Percentiles rank a stretch among this genome's conserved stretches.
Conservation (phyloP, 1,284 basidiomycete species). For the Marasmius fiardii region DNA sequence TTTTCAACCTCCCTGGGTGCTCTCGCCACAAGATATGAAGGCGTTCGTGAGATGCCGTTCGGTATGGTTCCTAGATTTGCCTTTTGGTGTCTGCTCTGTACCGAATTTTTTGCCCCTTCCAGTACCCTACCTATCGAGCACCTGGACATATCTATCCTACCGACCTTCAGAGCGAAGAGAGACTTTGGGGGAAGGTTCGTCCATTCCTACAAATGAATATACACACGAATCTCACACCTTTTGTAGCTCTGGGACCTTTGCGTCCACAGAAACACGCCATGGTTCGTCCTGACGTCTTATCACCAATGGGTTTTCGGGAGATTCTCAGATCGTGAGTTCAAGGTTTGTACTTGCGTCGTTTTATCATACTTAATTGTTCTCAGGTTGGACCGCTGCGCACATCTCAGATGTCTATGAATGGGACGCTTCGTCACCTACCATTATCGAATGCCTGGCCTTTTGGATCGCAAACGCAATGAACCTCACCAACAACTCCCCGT, state of each 20-base stretch:
- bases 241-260: constrained; percentile 67
- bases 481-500: constrained; percentile 30
- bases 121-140: constrained; percentile 37
- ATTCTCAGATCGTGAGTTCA: constrained; percentile 52
- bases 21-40: constrained; percentile 52
- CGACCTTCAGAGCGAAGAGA: constrained; percentile 36
- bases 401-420: constrained; percentile 41
- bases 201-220: constrained; percentile 6
- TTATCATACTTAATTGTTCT: background rate
- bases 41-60: constrained; percentile 45
- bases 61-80: constrained; percentile 30
- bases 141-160: constrained; percentile 28
- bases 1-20: constrained; percentile 64
- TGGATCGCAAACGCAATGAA: constrained; percentile 52
- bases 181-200: constrained; percentile 65
- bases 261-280: constrained; percentile 44
- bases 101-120: background rate
- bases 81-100: background rate
- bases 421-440: constrained; percentile 36
- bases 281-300: constrained; percentile 69
- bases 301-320: constrained; percentile 69
- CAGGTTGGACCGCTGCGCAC: constrained; percentile 55
- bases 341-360: background rate
- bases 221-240: constrained; percentile 9
- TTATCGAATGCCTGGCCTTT: constrained; percentile 46